These are phyloP conservation scores for Pichia phayaonensis DNA, from an alignment of 805 yeast species.

Conservation along the genomic window DNA sequence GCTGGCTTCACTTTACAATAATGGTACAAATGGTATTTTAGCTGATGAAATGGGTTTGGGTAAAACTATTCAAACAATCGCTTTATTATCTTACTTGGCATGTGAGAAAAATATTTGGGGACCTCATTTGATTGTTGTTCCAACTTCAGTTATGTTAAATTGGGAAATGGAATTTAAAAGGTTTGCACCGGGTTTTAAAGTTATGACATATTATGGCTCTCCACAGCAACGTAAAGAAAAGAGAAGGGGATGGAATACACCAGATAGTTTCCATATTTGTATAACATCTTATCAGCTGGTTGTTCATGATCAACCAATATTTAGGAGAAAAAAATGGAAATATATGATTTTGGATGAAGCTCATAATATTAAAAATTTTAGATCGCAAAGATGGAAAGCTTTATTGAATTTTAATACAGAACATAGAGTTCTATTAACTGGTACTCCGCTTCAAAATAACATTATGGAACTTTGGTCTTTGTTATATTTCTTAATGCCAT, in stretches of 20 bases:
- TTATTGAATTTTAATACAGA: constrained; percentile 88
- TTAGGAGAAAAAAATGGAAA: constrained; percentile 87
- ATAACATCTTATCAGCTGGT: constrained; percentile 95
- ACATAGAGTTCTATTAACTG: constrained; percentile 80
- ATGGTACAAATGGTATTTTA: constrained; percentile 88
- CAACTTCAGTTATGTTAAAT: constrained; percentile 93
- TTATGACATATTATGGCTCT: constrained; percentile 90
- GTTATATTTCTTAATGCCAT: constrained; percentile 92
- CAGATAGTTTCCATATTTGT: constrained; percentile 92
- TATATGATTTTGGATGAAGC: constrained; percentile 98
- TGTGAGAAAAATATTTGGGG: constrained; percentile 96
- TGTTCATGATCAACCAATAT: constrained; percentile 94
- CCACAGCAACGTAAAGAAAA: constrained; percentile 96
- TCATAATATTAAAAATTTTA: constrained; percentile 91
- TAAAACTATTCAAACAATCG: constrained; percentile 92
- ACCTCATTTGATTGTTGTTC: constrained; percentile 93
- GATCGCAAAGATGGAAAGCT: constrained; percentile 97
- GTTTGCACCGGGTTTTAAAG: constrained; percentile 97
- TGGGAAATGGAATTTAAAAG: constrained; percentile 99
- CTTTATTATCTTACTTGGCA: constrained; percentile 79
- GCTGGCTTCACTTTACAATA: constrained; percentile 90
- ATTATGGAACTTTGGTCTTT: constrained; percentile 95
- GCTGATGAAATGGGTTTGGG: constrained; percentile 99
- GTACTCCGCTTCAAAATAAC: constrained; percentile 95
- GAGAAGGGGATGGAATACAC: constrained; percentile 96